Conservation (phyloP, 495 filamentous ascomycete genomes). For the Penicillium turbatum region DNA sequence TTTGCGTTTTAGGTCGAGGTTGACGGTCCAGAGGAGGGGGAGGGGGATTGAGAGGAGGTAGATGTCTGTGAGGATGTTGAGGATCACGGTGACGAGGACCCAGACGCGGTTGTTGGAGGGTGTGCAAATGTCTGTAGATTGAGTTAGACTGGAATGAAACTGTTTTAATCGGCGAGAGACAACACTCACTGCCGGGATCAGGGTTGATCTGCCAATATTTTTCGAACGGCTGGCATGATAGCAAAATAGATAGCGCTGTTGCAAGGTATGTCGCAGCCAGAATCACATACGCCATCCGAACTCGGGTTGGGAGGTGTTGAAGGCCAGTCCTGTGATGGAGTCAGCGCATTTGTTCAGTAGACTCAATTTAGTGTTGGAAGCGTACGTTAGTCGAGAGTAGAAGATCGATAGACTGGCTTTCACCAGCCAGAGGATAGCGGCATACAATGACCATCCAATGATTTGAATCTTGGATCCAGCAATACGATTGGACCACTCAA, state of each 20-base stretch:
- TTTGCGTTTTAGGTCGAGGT: conserved; percentile 43
- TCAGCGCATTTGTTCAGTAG: conserved; percentile 2
- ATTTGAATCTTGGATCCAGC: conserved; percentile 50
- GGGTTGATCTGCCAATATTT: conserved; percentile 51
- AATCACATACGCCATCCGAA: conserved; percentile 44
- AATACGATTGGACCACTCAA: conserved; percentile 41
- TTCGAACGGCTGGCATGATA: conserved; percentile 46
- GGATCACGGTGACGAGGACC: conserved; percentile 35
- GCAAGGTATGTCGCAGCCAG: conserved; percentile 43
- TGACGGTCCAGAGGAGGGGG: conserved; percentile 48
- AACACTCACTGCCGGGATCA: conserved; percentile 45
- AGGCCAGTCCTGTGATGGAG: conserved; percentile 34
- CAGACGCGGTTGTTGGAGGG: conserved; percentile 34
- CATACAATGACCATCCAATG: conserved; percentile 50
- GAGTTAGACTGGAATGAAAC: neutral
- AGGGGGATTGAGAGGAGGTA: conserved; percentile 51
- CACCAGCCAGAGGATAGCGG: conserved; percentile 47
- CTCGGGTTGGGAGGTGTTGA: conserved; percentile 35
- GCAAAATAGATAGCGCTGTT: conserved; percentile 41
- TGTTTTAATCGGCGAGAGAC: neutral
- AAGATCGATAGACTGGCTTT: conserved; percentile 50
- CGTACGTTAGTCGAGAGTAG: conserved; percentile 51
- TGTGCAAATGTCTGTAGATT: conserved; percentile 35
- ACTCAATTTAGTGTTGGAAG: neutral
- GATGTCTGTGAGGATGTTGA: conserved; percentile 48